Evolutionary conservation across 2,329 filamentous ascomycete species (phyloP).

Genomic region (Seiridium cupressi): DNA sequence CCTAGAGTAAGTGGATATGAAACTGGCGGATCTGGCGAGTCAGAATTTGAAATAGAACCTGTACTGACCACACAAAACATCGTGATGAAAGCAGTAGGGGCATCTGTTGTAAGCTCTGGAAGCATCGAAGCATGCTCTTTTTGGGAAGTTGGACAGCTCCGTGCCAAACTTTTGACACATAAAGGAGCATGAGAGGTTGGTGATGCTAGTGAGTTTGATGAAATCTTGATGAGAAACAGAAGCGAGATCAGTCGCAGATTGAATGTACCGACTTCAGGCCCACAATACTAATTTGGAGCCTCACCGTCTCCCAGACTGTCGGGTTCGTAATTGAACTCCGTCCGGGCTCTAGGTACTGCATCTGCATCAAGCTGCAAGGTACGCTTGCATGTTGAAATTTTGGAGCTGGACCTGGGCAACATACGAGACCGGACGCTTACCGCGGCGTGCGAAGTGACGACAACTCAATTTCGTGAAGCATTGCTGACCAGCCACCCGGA

Average conservation of each 20-base stretch:
- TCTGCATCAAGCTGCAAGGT: no score
- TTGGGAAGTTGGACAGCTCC: no score
- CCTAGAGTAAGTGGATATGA: background rate
- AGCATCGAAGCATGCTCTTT: no score
- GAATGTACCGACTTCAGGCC: background rate
- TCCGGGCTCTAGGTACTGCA: background rate
- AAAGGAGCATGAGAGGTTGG: no score
- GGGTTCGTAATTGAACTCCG: background rate
- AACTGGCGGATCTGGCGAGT: background rate
- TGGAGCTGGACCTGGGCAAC: background rate
- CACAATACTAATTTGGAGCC: background rate
- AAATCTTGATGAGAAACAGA: background rate
- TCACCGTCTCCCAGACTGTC: background rate
- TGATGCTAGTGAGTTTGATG: no score
- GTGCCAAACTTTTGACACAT: no score
- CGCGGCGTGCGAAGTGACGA: background rate
- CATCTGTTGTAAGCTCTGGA: no score
- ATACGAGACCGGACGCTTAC: background rate
- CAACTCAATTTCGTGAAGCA: background rate
- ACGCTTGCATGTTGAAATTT: no score
- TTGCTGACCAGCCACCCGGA: background rate
- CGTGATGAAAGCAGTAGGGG: no score
- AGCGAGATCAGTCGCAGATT: slow-evolving; percentile 3
- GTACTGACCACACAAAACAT: no score
- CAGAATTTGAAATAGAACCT: no score